These are phyloP conservation scores for Picea mariana DNA, from an alignment of 83 land plant species.

Conservation along the genomic window DNA sequence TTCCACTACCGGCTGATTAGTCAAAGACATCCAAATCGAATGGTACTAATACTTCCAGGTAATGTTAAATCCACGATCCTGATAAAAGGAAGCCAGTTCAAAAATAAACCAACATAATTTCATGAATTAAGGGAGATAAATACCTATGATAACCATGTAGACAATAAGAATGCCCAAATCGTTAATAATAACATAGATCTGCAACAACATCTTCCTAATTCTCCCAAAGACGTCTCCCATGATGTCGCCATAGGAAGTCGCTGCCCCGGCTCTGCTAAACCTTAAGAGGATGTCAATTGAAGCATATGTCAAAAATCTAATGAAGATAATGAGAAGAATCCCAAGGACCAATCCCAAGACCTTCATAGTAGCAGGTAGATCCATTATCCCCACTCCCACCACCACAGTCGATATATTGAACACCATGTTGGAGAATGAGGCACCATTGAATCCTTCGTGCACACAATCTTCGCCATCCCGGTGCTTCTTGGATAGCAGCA, in stretches of 20 bases:
- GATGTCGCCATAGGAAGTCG: constrained; percentile 43
- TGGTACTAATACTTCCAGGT: no score
- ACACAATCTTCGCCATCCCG: no score
- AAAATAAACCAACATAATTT: no score
- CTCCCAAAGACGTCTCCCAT: constrained; percentile 69
- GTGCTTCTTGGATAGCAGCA: constrained; percentile 1
- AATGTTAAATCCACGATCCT: no score
- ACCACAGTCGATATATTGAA: constrained; percentile 85
- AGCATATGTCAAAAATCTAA: constrained; percentile 39
- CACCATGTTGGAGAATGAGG: constrained; percentile 63
- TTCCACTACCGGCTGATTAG: no score
- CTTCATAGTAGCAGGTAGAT: constrained; percentile 82
- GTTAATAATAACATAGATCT: constrained; percentile 64
- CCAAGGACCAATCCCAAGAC: constrained; percentile 58
- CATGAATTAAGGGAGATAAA: no score
- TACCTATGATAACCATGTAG: constrained; percentile 89
- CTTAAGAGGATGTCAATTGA: constrained; percentile 59
- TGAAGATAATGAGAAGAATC: constrained; percentile 36
- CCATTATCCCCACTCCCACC: constrained; percentile 97
- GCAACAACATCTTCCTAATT: constrained; percentile 51
- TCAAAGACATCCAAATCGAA: no score
- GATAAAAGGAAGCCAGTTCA: no score
- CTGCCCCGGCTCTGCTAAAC: constrained; percentile 33
- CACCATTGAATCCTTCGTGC: constrained; percentile 3
- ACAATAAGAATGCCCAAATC: constrained; percentile 76